phyloP scores from a whole-genome alignment of 768 basidiomycete species.

The Naganishia antarctica region DNA sequence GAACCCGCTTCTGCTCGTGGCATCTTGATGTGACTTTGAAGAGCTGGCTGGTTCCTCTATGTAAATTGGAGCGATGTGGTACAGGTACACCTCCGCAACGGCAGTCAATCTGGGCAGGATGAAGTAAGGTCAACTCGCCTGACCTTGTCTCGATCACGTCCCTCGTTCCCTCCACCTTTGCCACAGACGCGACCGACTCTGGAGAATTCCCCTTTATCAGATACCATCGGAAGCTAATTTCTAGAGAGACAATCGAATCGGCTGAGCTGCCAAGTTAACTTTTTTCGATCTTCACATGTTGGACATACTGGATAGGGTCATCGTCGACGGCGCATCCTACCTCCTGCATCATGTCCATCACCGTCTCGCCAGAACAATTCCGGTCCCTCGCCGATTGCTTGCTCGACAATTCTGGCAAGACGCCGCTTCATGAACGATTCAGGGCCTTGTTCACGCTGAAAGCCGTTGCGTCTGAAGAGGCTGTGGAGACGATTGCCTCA shows the following conservation, averaged over 20 bases:
- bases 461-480: conserved; percentile 64
- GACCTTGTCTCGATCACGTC: too few relatives aligned
- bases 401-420: conserved; percentile 67
- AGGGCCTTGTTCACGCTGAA: conserved; percentile 89
- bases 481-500: conserved; percentile 77
- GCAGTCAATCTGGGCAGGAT: too few relatives aligned
- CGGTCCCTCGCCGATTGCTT: conserved; percentile 66
- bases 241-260: neutral
- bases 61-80: too few relatives aligned
- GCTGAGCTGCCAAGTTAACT: conserved; percentile 1
- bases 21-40: conserved; percentile 34
- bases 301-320: neutral
- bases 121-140: too few relatives aligned
- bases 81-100: too few relatives aligned
- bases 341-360: conserved; percentile 37
- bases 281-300: neutral
- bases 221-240: neutral
- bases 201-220: neutral
- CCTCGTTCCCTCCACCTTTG: neutral
- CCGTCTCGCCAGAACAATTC: conserved; percentile 56
- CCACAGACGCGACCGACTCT: neutral
- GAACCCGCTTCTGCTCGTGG: conserved; percentile 48
- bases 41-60: neutral
- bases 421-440: conserved; percentile 79
- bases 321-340: neutral